A percentile compares a stretch with the other conserved stretches of the same genome.
Evolutionary conservation across 352 stramenopile species (phyloP).

Genomic region (Chrysophaeum taylorii): DNA sequence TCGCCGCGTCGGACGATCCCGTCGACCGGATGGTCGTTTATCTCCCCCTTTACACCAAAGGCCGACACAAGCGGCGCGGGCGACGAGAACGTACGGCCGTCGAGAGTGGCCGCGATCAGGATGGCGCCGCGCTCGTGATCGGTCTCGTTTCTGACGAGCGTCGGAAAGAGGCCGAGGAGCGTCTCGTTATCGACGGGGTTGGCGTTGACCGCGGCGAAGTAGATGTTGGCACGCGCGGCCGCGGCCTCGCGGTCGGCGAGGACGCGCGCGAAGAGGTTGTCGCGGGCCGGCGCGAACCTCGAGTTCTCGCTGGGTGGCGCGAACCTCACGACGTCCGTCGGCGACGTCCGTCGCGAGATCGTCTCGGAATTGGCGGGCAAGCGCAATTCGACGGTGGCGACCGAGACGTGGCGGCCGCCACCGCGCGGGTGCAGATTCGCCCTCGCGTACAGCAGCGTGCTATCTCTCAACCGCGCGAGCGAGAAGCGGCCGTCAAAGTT

Average conservation of each 20-base stretch:
- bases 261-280: no score
- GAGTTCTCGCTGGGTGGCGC: no score
- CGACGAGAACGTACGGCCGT: neutral
- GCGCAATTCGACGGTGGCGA: no score
- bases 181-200: neutral
- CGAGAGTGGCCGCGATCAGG: neutral
- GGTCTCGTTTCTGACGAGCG: neutral
- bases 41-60: neutral
- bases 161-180: neutral
- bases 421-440: neutral
- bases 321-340: neutral
- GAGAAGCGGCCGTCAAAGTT: neutral
- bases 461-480: neutral
- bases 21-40: conserved; percentile 6
- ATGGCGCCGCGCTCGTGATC: neutral
- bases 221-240: neutral
- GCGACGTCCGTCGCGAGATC: no score
- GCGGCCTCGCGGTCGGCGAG: neutral
- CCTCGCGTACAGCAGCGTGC: neutral
- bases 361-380: no score
- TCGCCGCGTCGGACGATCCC: neutral
- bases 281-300: no score
- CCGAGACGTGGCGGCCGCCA: neutral
- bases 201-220: neutral
- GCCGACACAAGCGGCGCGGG: neutral